Evolutionary conservation across 2,329 filamentous ascomycete species (phyloP).

Genomic region (Calonectria pseudoreteaudii): DNA sequence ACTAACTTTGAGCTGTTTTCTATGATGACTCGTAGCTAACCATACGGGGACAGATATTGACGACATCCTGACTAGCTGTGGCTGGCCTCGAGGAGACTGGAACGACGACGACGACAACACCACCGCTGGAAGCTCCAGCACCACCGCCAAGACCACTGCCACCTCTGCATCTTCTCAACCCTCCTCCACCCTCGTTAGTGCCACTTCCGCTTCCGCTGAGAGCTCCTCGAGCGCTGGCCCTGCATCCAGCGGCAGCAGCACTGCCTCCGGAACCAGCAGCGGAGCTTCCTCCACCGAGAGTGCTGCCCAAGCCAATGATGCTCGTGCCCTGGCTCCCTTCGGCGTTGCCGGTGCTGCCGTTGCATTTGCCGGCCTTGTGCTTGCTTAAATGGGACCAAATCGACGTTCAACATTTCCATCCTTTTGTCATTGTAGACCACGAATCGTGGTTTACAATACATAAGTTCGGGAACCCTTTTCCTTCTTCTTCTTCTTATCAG

Average conservation of each 20-base stretch:
- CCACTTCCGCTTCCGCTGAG: slow-evolving; percentile 23
- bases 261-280: background rate
- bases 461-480: background rate
- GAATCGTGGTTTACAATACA: background rate
- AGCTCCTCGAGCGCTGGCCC: slow-evolving; percentile 20
- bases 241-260: background rate
- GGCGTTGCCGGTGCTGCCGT: slow-evolving; percentile 32
- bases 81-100: slow-evolving; percentile 39
- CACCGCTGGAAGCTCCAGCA: slow-evolving; percentile 40
- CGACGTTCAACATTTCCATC: background rate
- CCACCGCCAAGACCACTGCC: slow-evolving; percentile 47
- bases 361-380: slow-evolving; percentile 33
- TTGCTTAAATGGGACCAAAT: slow-evolving; percentile 24
- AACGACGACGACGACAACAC: slow-evolving; percentile 35
- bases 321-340: slow-evolving; percentile 28
- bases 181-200: slow-evolving; percentile 48
- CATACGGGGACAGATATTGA: slow-evolving; percentile 45
- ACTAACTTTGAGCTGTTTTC: background rate
- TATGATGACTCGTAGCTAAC: background rate
- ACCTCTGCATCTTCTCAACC: slow-evolving; percentile 49
- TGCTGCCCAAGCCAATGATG: slow-evolving; percentile 33
- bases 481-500: background rate
- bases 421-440: no score
- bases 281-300: slow-evolving; percentile 23
- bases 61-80: slow-evolving; percentile 49